Base-by-base conservation (phyloP, 371 early-diverging fungal genomes). In the Chytridium lagenaria region DNA sequence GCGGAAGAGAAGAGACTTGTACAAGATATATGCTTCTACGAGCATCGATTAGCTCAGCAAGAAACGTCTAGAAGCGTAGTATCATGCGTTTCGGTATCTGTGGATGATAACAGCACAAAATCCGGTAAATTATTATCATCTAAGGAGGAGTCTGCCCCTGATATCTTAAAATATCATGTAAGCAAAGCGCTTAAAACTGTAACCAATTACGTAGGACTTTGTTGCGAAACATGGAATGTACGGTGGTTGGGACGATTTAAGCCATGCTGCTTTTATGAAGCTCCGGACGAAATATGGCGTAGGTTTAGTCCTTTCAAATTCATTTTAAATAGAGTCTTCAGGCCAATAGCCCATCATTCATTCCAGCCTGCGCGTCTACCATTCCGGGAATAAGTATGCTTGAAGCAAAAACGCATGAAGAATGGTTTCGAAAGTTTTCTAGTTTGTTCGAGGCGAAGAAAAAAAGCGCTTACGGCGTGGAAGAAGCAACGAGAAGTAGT, bases 221-320 rank as follows among this genome's bases (percentile, higher is more conserved):
- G 64, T 79, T 10, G 70, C 57, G 26, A 61, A 59, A 28, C 69
- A 76, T 51, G 80, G 80, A 23, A 74, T 71, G 15, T 69, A 67
- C 55, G 80, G 80, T 19, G 80, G 80, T 19, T 79, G 80, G 80
- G 80, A 79, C 44, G 77, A 77, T 71, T 64, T 74, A 16, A 74
- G 68, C 40, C 80, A 79, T 44, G 65, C 67, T 10, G 77, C 71
- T 10, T 79, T 77, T 71, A 26, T 79, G 12, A 69, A 71, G 69
- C 52, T 76, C 26, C 28, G 76, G 19, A 33, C 51, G 22, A 79
- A 77, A 69, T 74, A 74, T 51, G 74, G 70, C 3, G 80, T 77
- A 50, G 64, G 64, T 61, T 34, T 26, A 0, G 44, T 19, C 59
- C 1, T n/a, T 1, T 22, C 23, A 22, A 12, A 26, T 28, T 44